phyloP scores from a whole-genome alignment of 2,329 filamentous ascomycete species.

The Parascedosporium putredinis region DNA sequence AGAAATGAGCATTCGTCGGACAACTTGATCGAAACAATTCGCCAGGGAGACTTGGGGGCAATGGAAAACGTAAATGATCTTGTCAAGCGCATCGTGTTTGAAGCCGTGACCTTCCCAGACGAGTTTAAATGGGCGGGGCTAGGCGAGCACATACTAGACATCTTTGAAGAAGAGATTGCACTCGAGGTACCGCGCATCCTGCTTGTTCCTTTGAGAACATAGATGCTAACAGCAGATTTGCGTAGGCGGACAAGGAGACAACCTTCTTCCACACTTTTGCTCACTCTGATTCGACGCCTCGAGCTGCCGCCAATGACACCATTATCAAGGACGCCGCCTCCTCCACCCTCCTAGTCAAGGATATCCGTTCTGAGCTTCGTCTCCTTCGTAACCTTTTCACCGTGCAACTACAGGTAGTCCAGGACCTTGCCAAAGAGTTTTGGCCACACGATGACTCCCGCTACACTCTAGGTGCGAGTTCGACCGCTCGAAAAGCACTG shows the following conservation, averaged over 20 bases:
- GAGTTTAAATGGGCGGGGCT: slow-evolving; percentile 13
- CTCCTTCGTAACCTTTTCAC: slow-evolving; percentile 10
- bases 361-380: slow-evolving; percentile 12
- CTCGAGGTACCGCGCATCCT: neutral
- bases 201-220: neutral
- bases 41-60: slow-evolving; percentile 9
- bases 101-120: slow-evolving; percentile 9
- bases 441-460: slow-evolving; percentile 3
- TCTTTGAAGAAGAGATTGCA: slow-evolving; percentile 11
- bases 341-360: slow-evolving; percentile 6
- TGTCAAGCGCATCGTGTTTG: slow-evolving; percentile 9
- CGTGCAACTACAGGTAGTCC: slow-evolving; percentile 9
- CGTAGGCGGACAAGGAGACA: neutral
- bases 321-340: slow-evolving; percentile 6
- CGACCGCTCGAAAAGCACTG: neutral
- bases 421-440: slow-evolving; percentile 9
- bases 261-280: neutral
- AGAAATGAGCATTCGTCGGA: slow-evolving; percentile 9
- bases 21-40: slow-evolving; percentile 12
- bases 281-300: neutral
- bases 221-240: neutral
- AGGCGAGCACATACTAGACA: slow-evolving; percentile 12
- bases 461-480: neutral
- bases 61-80: slow-evolving; percentile 9
- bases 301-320: neutral